A percentile compares a stretch with the other conserved stretches of the same genome.
Evolutionary conservation across 768 basidiomycete species (phyloP).

Genomic region (Agrocybe pediades): DNA sequence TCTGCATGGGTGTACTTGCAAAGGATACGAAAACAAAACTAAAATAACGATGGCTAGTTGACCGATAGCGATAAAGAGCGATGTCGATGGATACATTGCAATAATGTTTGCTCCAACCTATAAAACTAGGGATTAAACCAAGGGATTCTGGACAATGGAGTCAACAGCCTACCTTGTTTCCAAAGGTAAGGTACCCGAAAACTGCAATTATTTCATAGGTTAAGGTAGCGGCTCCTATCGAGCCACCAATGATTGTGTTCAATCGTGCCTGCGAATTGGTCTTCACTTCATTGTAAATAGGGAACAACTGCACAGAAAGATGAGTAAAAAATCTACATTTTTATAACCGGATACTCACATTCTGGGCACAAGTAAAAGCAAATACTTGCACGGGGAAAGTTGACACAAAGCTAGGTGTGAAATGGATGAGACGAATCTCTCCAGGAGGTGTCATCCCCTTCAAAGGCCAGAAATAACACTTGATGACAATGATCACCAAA

Average conservation of each 20-base stretch:
- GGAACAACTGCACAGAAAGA: slow-evolving; percentile 67
- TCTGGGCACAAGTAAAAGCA: slow-evolving; percentile 91
- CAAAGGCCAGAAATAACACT: slow-evolving; percentile 76
- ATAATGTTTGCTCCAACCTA: slow-evolving; percentile 92
- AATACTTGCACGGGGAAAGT: slow-evolving; percentile 95
- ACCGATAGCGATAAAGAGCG: slow-evolving; percentile 89
- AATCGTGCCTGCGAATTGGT: slow-evolving; percentile 80
- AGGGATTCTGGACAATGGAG: neutral
- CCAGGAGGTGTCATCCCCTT: slow-evolving; percentile 64
- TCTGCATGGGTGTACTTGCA: slow-evolving; percentile 93
- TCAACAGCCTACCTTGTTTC: slow-evolving; percentile 60
- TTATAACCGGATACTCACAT: too few species aligned
- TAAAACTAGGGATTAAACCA: slow-evolving; percentile 8
- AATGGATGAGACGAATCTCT: slow-evolving; percentile 69
- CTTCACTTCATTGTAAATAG: slow-evolving; percentile 89
- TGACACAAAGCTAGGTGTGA: slow-evolving; percentile 77
- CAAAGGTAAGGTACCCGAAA: slow-evolving; percentile 93
- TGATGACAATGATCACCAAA: slow-evolving; percentile 76
- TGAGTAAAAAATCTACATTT: slow-evolving; percentile 9
- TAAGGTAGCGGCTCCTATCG: slow-evolving; percentile 82
- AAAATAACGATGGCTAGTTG: slow-evolving; percentile 91
- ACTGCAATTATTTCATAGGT: slow-evolving; percentile 89
- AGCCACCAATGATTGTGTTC: slow-evolving; percentile 84
- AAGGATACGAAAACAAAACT: slow-evolving; percentile 90
- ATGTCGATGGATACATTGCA: slow-evolving; percentile 91